These are phyloP conservation scores for Chimonanthus salicifolius DNA, from an alignment of 164 flowering plant species.

Conservation along the genomic window DNA sequence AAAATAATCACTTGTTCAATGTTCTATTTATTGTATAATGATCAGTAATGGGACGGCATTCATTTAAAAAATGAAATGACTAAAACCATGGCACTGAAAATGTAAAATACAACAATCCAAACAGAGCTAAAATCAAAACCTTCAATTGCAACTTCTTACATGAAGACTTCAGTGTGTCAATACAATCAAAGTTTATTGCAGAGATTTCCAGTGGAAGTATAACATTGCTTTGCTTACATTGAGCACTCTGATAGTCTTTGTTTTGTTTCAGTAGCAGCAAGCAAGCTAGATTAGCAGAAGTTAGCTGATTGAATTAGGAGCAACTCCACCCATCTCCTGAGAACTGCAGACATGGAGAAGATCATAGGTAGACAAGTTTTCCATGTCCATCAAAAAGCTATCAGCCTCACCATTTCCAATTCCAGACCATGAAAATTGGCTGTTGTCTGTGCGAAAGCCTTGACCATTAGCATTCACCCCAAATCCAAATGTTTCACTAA, in stretches of 20 bases:
- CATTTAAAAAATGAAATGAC: not conserved
- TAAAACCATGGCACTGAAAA: not conserved
- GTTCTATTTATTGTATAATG: no score
- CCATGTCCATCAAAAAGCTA: slow-evolving; percentile 17
- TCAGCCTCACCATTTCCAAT: slow-evolving; percentile 9
- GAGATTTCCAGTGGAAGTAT: not conserved
- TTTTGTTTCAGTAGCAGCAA: slow-evolving; percentile 7
- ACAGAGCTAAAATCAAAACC: not conserved
- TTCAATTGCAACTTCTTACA: not conserved
- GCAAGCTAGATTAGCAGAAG: slow-evolving; percentile 5
- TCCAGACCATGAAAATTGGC: slow-evolving; percentile 13
- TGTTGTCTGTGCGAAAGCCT: slow-evolving; percentile 8
- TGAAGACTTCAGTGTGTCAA: slow-evolving; percentile 4
- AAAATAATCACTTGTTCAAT: no score
- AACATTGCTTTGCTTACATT: not conserved
- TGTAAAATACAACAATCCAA: not conserved
- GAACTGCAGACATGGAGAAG: slow-evolving; percentile 10
- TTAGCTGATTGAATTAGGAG: slow-evolving; percentile 7
- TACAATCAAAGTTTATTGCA: slow-evolving; percentile 1
- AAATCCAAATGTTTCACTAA: slow-evolving; percentile 15
- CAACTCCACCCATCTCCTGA: slow-evolving; percentile 12
- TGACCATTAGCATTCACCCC: slow-evolving; percentile 8
- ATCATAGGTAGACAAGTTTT: slow-evolving; percentile 13
- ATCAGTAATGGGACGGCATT: not conserved
- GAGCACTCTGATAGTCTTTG: slow-evolving; percentile 1